Evolutionary conservation across 2,329 filamentous ascomycete species (phyloP).

Genomic region (Hortaea sp.): DNA sequence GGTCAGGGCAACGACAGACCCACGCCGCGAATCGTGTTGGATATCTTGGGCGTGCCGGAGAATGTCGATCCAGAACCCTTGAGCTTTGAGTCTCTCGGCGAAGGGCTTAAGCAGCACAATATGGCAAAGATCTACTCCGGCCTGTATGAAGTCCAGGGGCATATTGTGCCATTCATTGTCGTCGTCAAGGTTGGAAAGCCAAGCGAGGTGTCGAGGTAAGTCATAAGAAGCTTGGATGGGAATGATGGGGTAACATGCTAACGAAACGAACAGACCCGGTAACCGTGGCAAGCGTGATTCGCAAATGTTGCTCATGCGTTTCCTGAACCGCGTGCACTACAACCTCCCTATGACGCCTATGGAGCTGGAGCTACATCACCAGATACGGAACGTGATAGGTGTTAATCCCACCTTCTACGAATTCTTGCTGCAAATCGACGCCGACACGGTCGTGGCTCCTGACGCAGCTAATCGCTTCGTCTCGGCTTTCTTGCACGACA

Average conservation of each 20-base stretch:
- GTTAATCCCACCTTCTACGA: constrained; percentile 99
- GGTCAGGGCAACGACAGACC: constrained; percentile 95
- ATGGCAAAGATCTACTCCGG: constrained; percentile 99
- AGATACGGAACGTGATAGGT: constrained; percentile 96
- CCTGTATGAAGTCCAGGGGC: constrained; percentile 92
- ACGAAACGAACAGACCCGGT: constrained; percentile 49
- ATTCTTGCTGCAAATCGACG: constrained; percentile 91
- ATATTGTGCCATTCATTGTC: constrained; percentile 95
- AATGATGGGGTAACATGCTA: constrained; percentile 1
- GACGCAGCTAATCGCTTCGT: constrained; percentile 92
- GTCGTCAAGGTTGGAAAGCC: constrained; percentile 90
- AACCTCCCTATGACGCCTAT: constrained; percentile 92
- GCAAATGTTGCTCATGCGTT: constrained; percentile 96
- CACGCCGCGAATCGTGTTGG: constrained; percentile 88
- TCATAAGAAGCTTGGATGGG: constrained; percentile 2
- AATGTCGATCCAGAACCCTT: constrained; percentile 89
- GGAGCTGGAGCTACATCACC: constrained; percentile 96
- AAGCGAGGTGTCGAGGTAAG: constrained; percentile 52
- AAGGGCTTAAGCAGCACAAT: constrained; percentile 95
- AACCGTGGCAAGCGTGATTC: constrained; percentile 99
- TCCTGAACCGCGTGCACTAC: constrained; percentile 98
- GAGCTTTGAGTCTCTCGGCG: constrained; percentile 91
- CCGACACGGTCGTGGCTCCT: constrained; percentile 83
- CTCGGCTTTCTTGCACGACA: constrained; percentile 81
- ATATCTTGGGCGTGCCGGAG: constrained; percentile 91